Conservation (phyloP, 345 rosid genomes). For the Citrus inodora region DNA sequence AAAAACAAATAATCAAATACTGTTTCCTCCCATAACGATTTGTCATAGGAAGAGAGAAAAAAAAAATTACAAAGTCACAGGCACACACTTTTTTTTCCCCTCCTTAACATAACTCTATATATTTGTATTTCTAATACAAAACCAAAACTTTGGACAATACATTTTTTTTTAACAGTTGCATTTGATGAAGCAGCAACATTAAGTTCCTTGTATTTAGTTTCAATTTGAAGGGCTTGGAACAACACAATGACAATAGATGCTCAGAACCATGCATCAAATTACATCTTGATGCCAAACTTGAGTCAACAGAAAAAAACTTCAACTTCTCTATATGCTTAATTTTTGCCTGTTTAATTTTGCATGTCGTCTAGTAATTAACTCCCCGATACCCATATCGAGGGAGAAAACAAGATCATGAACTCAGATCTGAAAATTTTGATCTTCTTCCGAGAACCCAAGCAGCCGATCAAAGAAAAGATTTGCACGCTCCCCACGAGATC, state of each 20-base stretch:
- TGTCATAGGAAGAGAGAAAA: not conserved
- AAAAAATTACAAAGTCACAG: not conserved
- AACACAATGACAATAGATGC: conserved; percentile 5
- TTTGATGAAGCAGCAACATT: conserved; percentile 13
- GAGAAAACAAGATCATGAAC: conserved; percentile 18
- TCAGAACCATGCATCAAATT: conserved; percentile 16
- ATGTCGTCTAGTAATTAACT: conserved; percentile 11
- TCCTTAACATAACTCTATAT: not conserved
- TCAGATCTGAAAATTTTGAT: conserved; percentile 8
- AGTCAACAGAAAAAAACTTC: conserved; percentile 15
- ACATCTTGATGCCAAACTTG: conserved; percentile 7
- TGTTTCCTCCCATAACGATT: not conserved
- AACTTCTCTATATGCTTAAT: conserved; percentile 8
- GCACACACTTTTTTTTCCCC: not conserved
- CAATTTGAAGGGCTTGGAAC: conserved; percentile 19
- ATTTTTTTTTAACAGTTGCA: conserved; percentile 5
- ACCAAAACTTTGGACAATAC: conserved; percentile 19
- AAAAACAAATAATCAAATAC: not conserved
- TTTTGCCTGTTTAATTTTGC: not conserved
- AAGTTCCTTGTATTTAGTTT: conserved; percentile 10
- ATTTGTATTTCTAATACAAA: conserved; percentile 22
- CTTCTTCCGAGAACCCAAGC: conserved; percentile 51
- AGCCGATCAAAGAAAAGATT: not conserved
- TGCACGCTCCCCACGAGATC: conserved; percentile 6
- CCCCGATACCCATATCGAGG: conserved; percentile 2